Conservation (phyloP, 257 asterid genomes). For the Solanum paucissectum region DNA sequence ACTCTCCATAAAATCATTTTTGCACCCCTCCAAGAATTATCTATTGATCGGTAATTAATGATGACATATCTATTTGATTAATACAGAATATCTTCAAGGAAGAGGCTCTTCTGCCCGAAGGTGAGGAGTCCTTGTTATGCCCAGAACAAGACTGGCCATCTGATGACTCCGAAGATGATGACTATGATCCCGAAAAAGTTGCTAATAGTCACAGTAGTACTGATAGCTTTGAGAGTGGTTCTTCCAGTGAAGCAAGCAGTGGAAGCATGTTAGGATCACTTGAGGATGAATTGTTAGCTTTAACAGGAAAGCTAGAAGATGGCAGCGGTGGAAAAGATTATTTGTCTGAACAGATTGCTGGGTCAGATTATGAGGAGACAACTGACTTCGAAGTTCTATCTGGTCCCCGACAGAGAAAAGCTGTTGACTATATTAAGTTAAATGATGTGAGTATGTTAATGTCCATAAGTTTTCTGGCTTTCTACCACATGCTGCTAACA, state of each 20-base stretch:
- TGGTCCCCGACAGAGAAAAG: conserved; percentile 61
- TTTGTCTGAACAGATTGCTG: conserved; percentile 20
- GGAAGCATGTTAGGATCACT: conserved; percentile 65
- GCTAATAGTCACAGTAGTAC: conserved; percentile 31
- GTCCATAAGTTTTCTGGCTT: not conserved
- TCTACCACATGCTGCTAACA: not conserved
- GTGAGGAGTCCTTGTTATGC: conserved; percentile 36
- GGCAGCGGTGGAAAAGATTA: conserved; percentile 17
- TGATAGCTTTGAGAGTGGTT: conserved; percentile 38
- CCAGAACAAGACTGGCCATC: conserved; percentile 89
- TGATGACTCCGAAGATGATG: conserved; percentile 91
- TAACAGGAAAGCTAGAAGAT: conserved; percentile 27
- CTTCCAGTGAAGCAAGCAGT: conserved; percentile 34
- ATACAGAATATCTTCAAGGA: conserved; percentile 81
- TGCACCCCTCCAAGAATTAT: not conserved
- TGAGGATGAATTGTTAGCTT: conserved; percentile 47
- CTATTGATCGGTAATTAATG: not conserved
- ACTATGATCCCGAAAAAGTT: conserved; percentile 71
- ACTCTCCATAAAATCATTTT: not conserved
- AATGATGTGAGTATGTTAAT: conserved; percentile 56
- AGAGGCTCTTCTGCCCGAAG: conserved; percentile 78
- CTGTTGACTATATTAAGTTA: conserved; percentile 76
- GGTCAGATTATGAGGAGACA: conserved; percentile 50
- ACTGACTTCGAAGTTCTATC: conserved; percentile 41
- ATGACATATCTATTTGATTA: conserved; percentile 5